Percentiles rank a stretch among this genome's conserved stretches.
phyloP scores from a whole-genome alignment of 228 moss, liverwort and hornwort species.

The Sphagnum magellanicum region DNA sequence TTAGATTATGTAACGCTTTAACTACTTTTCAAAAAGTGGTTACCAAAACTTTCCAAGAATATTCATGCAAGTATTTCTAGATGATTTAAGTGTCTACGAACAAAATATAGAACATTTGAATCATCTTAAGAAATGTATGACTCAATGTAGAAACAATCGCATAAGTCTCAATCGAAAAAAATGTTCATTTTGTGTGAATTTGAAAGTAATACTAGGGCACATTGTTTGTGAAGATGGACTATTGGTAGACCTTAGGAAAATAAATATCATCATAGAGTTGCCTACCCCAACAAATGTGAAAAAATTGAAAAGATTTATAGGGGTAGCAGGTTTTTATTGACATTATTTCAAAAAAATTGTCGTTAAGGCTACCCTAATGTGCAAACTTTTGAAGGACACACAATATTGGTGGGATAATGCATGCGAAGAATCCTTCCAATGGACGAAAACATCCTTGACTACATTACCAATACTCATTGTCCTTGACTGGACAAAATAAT shows the following conservation, averaged over 20 bases:
- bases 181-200: background rate
- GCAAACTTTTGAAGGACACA: background rate
- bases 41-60: background rate
- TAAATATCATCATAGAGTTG: background rate
- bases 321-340: background rate
- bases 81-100: background rate
- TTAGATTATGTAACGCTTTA: too few relatives aligned
- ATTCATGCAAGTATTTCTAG: background rate
- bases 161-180: background rate
- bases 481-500: background rate
- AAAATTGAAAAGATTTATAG: background rate
- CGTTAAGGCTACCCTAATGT: background rate
- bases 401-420: too few relatives aligned
- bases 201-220: background rate
- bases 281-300: background rate
- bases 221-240: background rate
- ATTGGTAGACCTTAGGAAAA: background rate
- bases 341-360: background rate
- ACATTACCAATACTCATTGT: background rate
- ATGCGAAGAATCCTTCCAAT: background rate
- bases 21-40: background rate
- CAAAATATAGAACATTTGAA: background rate
- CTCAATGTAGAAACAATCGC: too few relatives aligned
- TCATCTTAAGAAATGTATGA: background rate
- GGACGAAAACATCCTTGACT: background rate